These are phyloP conservation scores for Nothophaeocryptopus gaeumannii DNA, from an alignment of 2,329 filamentous ascomycete species.

Conservation along the genomic window DNA sequence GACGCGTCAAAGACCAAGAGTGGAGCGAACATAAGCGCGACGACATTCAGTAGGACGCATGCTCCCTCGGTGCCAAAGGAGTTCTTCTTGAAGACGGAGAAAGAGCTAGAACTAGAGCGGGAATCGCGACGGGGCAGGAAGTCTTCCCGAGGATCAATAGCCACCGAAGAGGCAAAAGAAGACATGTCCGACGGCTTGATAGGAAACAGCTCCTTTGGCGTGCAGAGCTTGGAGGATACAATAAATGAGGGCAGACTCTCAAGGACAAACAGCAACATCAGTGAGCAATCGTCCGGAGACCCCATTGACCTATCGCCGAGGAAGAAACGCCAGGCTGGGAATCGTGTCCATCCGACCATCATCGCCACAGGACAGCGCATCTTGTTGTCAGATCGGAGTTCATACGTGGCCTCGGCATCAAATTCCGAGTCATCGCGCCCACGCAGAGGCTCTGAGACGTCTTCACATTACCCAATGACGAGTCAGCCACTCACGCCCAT, in stretches of 20 bases:
- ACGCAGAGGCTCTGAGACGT: slow-evolving; percentile 27
- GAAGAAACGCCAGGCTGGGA: slow-evolving; percentile 33
- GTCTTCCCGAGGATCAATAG: slow-evolving; percentile 23
- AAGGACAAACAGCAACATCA: slow-evolving; percentile 27
- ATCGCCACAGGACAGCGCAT: slow-evolving; percentile 34
- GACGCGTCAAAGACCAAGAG: slow-evolving; percentile 20
- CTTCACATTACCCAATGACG: slow-evolving; percentile 26
- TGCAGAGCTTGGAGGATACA: slow-evolving; percentile 57
- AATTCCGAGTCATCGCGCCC: slow-evolving; percentile 21
- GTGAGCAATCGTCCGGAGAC: slow-evolving; percentile 19
- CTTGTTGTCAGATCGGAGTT: slow-evolving; percentile 31
- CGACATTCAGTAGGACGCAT: not conserved
- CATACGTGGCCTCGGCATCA: slow-evolving; percentile 26
- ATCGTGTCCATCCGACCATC: slow-evolving; percentile 37
- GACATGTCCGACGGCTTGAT: slow-evolving; percentile 29
- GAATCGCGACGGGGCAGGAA: slow-evolving; percentile 24
- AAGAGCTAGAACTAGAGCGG: slow-evolving; percentile 46
- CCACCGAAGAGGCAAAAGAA: slow-evolving; percentile 8
- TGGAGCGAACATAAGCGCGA: slow-evolving; percentile 10
- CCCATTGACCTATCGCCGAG: slow-evolving; percentile 19
- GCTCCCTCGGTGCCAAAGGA: slow-evolving; percentile 49
- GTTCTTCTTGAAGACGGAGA: slow-evolving; percentile 59
- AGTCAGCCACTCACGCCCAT: slow-evolving; percentile 49
- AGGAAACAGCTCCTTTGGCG: slow-evolving; percentile 52
- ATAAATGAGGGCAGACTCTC: slow-evolving; percentile 37